These are phyloP conservation scores for Thelonectria discophora DNA, from an alignment of 2,329 filamentous ascomycete species.

Conservation along the genomic window DNA sequence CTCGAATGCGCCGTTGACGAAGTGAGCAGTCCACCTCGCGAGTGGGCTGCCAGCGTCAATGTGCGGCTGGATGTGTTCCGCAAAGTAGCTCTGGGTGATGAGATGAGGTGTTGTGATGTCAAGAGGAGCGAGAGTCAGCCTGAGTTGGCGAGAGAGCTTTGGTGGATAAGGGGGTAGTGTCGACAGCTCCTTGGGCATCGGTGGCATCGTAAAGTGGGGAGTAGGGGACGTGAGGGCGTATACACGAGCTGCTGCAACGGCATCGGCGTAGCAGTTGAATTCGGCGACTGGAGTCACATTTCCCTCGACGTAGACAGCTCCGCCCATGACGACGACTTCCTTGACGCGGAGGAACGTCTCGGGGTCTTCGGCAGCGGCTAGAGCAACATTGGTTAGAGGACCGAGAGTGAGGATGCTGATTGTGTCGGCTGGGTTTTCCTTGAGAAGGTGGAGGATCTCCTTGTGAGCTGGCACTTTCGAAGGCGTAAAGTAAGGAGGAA, in stretches of 20 bases:
- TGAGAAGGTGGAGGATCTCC: constrained; percentile 88
- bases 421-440: constrained; percentile 81
- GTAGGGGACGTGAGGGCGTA: constrained; percentile 79
- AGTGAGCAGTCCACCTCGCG: constrained; percentile 76
- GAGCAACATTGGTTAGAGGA: constrained; percentile 90
- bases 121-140: constrained; percentile 76
- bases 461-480: constrained; percentile 78
- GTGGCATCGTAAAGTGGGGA: constrained; percentile 83
- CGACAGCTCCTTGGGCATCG: constrained; percentile 61
- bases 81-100: constrained; percentile 69
- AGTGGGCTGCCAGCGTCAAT: constrained; percentile 73
- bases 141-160: constrained; percentile 69
- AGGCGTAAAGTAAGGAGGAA: constrained; percentile 74
- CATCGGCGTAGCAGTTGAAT: constrained; percentile 95
- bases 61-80: constrained; percentile 61
- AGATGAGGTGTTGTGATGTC: constrained; percentile 80
- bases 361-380: constrained; percentile 87
- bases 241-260: constrained; percentile 77
- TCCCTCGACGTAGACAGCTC: constrained; percentile 79
- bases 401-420: constrained; percentile 92
- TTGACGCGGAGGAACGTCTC: constrained; percentile 89
- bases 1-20: constrained; percentile 74
- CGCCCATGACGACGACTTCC: constrained; percentile 96
- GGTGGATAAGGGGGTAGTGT: constrained; percentile 70
- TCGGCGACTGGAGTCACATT: constrained; percentile 89